Percentiles rank a stretch among this genome's conserved stretches.
Evolutionary conservation across 371 early-diverging fungal genomes (phyloP).

Genomic region (Mucor irregularis): DNA sequence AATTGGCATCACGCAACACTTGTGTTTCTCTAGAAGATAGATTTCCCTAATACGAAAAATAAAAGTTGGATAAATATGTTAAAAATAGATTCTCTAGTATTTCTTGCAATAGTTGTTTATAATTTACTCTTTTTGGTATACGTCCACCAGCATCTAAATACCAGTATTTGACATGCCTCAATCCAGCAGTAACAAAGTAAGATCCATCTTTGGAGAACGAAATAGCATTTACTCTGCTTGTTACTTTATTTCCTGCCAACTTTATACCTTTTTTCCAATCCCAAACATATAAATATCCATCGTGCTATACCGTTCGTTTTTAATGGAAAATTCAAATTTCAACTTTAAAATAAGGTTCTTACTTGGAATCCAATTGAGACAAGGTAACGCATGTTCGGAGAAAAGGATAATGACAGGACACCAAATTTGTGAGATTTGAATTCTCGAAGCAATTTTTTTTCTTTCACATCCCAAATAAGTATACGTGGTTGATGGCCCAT

Average conservation of each 20-base stretch:
- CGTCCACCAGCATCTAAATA: slow-evolving; percentile 59
- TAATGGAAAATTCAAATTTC: slow-evolving; percentile 80
- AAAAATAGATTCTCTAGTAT: not conserved
- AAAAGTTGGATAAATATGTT: not conserved
- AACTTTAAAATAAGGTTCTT: too few relatives aligned
- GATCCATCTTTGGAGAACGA: slow-evolving; percentile 68
- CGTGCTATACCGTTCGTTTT: too few relatives aligned
- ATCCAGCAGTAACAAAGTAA: slow-evolving; percentile 80
- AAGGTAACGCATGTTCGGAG: slow-evolving; percentile 71
- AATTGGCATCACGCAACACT: slow-evolving; percentile 68
- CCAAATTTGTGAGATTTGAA: slow-evolving; percentile 83
- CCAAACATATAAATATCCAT: slow-evolving; percentile 83
- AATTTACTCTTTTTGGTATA: slow-evolving; percentile 41
- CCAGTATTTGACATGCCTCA: slow-evolving; percentile 85
- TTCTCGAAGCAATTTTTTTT: slow-evolving; percentile 58
- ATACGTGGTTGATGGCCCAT: slow-evolving; percentile 84
- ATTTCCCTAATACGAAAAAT: slow-evolving; percentile 31
- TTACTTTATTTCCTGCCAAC: slow-evolving; percentile 70
- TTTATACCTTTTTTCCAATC: slow-evolving; percentile 73
- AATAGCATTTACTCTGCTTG: slow-evolving; percentile 65
- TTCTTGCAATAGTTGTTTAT: too few relatives aligned
- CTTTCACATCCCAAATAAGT: slow-evolving; percentile 71
- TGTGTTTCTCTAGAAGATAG: slow-evolving; percentile 48
- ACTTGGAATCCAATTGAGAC: slow-evolving; percentile 86
- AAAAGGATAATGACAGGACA: slow-evolving; percentile 69